Conservation (phyloP, 2,329 filamentous ascomycete species). For the Cyanodermella asteris region DNA sequence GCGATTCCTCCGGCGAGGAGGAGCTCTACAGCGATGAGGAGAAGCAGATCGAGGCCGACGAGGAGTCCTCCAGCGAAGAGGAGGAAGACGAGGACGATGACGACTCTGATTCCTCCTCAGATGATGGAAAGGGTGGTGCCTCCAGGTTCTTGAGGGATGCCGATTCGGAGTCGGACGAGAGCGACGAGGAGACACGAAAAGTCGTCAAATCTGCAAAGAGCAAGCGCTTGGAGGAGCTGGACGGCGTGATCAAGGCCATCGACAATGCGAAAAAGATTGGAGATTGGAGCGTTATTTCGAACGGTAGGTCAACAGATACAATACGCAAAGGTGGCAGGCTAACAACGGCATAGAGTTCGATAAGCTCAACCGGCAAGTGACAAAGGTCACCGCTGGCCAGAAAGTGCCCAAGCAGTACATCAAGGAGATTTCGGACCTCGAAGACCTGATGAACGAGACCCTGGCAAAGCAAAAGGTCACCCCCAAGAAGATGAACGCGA, state of each 20-base stretch:
- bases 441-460: conserved; percentile 85
- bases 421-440: conserved; percentile 77
- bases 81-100: conserved; percentile 41
- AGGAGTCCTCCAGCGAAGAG: conserved; percentile 31
- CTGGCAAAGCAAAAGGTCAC: conserved; percentile 90
- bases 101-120: conserved; percentile 25
- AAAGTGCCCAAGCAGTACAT: conserved; percentile 80
- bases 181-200: conserved; percentile 66
- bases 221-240: conserved; percentile 86
- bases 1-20: conserved; percentile 82
- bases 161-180: conserved; percentile 58
- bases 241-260: conserved; percentile 71
- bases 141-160: conserved; percentile 63
- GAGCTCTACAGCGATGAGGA: conserved; percentile 58
- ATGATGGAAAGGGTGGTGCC: conserved; percentile 45
- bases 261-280: conserved; percentile 96
- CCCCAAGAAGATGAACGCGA: conserved; percentile 97
- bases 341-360: conserved; percentile 49
- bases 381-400: conserved; percentile 55
- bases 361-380: conserved; percentile 71
- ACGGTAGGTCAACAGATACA: conserved; percentile 50
- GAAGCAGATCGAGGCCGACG: conserved; percentile 33
- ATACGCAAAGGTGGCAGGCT: neutral
- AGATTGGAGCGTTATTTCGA: conserved; percentile 84
- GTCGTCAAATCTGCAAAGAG: conserved; percentile 96